Evolutionary conservation across 768 basidiomycete genomes (phyloP), one percentile per base, ranked within the genome.

Genomic region (Royoungia palumana): DNA sequence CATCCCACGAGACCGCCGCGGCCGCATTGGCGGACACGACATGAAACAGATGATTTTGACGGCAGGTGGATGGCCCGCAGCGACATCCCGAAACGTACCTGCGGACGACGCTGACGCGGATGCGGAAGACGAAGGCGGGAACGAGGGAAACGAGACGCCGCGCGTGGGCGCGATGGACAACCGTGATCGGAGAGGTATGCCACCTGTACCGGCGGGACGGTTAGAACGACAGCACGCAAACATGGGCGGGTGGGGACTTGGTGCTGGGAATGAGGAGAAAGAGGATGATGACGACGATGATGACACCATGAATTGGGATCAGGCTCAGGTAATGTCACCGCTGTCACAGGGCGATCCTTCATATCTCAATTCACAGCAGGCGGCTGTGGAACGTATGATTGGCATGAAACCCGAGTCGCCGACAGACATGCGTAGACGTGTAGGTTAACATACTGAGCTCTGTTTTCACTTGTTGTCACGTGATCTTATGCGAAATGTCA

Each of bases 241-340:
- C 52, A 72, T 77, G n/a, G 83, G 85, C 12, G 87, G 87, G 13
- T 89, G 87, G 87, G 87, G 85, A 3, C 69, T 88, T 2, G 87
- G 84, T 7, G 77, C 71, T 6, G 79, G 80, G 22, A 73, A 79
- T 50, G 78, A 79, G 46, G 81, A 79, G 42, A 78, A 67, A 19
- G 80, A 79, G 17, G 82, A 78, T 3, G 83, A 84, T 6, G 84
- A 85, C 30, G 82, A 85, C 7, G 83, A 85, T 17, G 82, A 81
- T 20, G 82, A 81, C 42, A 62, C 71, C 10, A 62, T 80, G 57
- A 81, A 85, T 50, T 85, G 81, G 82, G 85, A 85, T 56, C 78
- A 86, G 61, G 80, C 79, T 35, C 84, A 88, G 75, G 83, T 80
- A 50, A 48, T 60, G 42, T 35, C 38, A n/a, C 32, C 5, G 4